Evolutionary conservation across 2,329 filamentous ascomycete species (phyloP).

Genomic region (Geoglossum cookeanum): DNA sequence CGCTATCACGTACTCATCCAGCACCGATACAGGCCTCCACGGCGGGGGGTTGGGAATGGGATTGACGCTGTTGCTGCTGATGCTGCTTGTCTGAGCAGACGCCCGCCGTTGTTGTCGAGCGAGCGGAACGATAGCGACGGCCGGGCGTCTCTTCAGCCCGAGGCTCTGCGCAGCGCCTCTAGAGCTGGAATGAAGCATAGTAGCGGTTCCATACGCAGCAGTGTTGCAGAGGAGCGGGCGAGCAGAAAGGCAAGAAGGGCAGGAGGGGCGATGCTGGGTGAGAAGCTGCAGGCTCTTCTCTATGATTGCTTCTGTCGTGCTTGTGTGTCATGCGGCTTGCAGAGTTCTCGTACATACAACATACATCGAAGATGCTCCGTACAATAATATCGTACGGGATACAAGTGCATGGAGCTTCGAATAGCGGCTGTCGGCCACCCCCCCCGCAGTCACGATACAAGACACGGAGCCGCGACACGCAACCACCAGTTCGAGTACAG

Average conservation of each 20-base stretch:
- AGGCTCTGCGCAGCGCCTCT: neutral
- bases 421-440: neutral
- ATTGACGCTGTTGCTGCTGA: neutral
- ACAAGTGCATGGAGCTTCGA: neutral
- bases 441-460: neutral
- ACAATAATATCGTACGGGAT: no score
- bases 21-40: slow-evolving; percentile 34
- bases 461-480: neutral
- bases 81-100: slow-evolving; percentile 1
- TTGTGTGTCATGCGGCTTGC: slow-evolving; percentile 2
- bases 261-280: no score
- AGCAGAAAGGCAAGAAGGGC: neutral
- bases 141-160: neutral
- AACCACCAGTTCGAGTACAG: neutral
- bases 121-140: neutral
- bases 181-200: neutral
- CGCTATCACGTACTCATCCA: slow-evolving; percentile 12
- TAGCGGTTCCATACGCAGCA: slow-evolving; percentile 2
- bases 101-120: slow-evolving; percentile 2
- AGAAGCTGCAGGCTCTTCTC: neutral
- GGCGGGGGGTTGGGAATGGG: slow-evolving; percentile 16
- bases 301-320: neutral
- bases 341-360: neutral
- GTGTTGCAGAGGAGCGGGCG: neutral
- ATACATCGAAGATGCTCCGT: neutral